phyloP scores from a whole-genome alignment of 1,284 basidiomycete genomes.

The Flammula alnicola region DNA sequence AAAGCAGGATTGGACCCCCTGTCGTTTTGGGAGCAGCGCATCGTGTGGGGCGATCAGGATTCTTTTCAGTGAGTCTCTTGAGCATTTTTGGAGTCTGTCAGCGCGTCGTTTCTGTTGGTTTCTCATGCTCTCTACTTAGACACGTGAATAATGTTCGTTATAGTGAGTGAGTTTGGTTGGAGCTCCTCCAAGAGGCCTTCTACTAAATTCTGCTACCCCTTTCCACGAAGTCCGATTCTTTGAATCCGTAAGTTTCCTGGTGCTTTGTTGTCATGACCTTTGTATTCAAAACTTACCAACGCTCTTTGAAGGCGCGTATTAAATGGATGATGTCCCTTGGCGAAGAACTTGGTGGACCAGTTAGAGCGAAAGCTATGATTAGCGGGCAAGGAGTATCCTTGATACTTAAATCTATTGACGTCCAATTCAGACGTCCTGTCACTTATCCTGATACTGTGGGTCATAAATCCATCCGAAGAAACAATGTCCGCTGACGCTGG shows the following conservation, averaged over 20 bases:
- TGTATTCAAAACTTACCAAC: background rate
- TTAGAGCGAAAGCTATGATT: conserved; percentile 57
- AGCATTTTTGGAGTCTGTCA: background rate
- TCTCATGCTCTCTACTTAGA: conserved; percentile 38
- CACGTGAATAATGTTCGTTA: conserved; percentile 82
- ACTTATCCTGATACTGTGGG: conserved; percentile 73
- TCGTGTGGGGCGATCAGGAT: conserved; percentile 80
- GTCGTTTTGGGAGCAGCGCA: conserved; percentile 72
- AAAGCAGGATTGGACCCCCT: conserved; percentile 59
- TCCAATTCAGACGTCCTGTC: conserved; percentile 70
- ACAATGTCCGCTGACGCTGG: no score
- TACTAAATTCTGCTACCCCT: background rate
- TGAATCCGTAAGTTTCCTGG: conserved; percentile 58
- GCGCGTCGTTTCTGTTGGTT: background rate
- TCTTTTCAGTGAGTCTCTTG: conserved; percentile 62
- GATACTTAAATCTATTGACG: conserved; percentile 71
- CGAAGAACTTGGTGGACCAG: conserved; percentile 59
- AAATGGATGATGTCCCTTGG: conserved; percentile 65
- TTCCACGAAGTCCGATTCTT: conserved; percentile 57
- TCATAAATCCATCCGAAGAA: no score
- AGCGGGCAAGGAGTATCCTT: conserved; percentile 65
- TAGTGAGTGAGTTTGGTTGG: conserved; percentile 42
- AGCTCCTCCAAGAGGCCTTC: background rate
- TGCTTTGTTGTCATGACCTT: conserved; percentile 4
- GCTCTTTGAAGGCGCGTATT: conserved; percentile 55